Evolutionary conservation across 75 land plant genomes (phyloP).

Genomic region (Cunninghamia lanceolata): DNA sequence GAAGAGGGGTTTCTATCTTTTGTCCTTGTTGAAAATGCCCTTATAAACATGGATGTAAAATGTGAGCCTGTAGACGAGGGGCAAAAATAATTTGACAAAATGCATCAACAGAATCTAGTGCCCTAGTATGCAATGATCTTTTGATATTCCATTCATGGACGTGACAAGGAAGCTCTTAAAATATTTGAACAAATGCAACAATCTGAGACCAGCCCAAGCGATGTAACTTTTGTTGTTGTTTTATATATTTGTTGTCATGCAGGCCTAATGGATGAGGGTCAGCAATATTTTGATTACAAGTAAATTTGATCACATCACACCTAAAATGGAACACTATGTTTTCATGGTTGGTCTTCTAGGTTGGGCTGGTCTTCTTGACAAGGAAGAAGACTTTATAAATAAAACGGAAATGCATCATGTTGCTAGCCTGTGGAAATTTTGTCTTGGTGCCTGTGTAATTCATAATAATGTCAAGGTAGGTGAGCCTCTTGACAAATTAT

Average conservation of each 20-base stretch:
- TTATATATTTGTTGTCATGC: slow-evolving; percentile 18
- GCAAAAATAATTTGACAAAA: slow-evolving; percentile 7
- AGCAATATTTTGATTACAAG: slow-evolving; percentile 8
- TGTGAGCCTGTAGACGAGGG: slow-evolving; percentile 16
- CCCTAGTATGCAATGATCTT: slow-evolving; percentile 25
- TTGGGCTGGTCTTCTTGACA: slow-evolving; percentile 20
- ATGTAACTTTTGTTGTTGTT: slow-evolving; percentile 19
- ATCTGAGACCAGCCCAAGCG: slow-evolving; percentile 18
- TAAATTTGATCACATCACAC: not conserved
- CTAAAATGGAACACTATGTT: slow-evolving; percentile 20
- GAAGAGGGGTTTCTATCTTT: slow-evolving; percentile 13
- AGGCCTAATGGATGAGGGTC: slow-evolving; percentile 24
- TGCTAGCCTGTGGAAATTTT: slow-evolving; percentile 14
- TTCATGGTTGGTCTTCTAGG: slow-evolving; percentile 30
- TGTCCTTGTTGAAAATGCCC: slow-evolving; percentile 10
- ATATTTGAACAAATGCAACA: slow-evolving; percentile 16
- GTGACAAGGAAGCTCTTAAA: slow-evolving; percentile 6
- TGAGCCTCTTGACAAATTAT: slow-evolving; percentile 10
- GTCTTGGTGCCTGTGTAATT: slow-evolving; percentile 20
- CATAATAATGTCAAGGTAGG: slow-evolving; percentile 20
- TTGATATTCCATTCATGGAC: slow-evolving; percentile 19
- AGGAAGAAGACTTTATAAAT: slow-evolving; percentile 15
- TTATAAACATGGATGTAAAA: slow-evolving; percentile 26
- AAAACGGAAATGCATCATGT: slow-evolving; percentile 18
- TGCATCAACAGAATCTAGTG: slow-evolving; percentile 6